These are phyloP conservation scores for Pythium sp. DNA, from an alignment of 352 stramenopile genomes.

Conservation along the genomic window DNA sequence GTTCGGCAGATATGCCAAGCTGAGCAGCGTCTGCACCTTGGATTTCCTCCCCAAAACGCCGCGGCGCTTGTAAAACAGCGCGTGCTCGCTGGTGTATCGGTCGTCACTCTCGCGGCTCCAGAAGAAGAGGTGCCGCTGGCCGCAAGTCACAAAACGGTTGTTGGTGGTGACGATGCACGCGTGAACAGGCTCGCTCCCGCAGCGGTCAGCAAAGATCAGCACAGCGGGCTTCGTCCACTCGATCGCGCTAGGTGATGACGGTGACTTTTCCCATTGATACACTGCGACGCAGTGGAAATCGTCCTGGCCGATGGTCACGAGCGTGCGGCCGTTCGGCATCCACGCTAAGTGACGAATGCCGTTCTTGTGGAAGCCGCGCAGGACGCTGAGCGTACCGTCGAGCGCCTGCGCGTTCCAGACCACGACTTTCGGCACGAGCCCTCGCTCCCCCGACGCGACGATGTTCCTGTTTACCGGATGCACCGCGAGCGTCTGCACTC, in stretches of 20 bases:
- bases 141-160: conserved; percentile 68
- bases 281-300: conserved; percentile 67
- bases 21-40: conserved; percentile 70
- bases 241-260: conserved; percentile 8
- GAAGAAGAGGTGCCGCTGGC: conserved; percentile 66
- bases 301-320: conserved; percentile 69
- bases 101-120: conserved; percentile 65
- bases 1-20: conserved; percentile 40
- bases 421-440: conserved; percentile 53
- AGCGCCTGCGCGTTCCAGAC: conserved; percentile 55
- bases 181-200: conserved; percentile 48
- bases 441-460: conserved; percentile 61
- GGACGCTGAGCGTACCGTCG: conserved; percentile 44
- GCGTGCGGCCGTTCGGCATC: conserved; percentile 64
- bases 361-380: conserved; percentile 65
- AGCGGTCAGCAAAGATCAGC: conserved; percentile 57
- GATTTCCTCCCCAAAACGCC: conserved; percentile 66
- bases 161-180: conserved; percentile 31
- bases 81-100: conserved; percentile 42
- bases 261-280: conserved; percentile 62
- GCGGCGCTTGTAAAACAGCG: conserved; percentile 44
- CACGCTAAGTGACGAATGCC: conserved; percentile 69
- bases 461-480: conserved; percentile 48
- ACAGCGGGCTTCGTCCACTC: conserved; percentile 54
- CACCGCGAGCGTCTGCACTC: conserved; percentile 56